These are phyloP conservation scores for Xylaria digitata DNA, from an alignment of 2,329 filamentous ascomycete species.

Conservation along the genomic window DNA sequence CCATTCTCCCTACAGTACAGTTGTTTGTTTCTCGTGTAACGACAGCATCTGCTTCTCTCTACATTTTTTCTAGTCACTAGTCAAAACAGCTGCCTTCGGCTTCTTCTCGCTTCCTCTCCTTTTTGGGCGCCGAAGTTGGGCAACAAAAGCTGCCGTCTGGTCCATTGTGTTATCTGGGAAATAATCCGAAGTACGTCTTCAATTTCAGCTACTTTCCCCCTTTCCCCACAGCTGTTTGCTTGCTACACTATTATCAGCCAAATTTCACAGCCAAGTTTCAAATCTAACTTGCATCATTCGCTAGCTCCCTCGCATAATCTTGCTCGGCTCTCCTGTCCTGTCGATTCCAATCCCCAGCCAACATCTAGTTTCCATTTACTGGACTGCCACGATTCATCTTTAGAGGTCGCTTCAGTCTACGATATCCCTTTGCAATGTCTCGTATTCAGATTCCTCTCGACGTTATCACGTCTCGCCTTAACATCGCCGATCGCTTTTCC, in stretches of 20 bases:
- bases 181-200: slow-evolving; percentile 17
- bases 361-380: background rate
- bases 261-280: slow-evolving; percentile 19
- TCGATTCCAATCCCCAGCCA: slow-evolving; percentile 6
- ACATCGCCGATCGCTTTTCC: slow-evolving; percentile 85
- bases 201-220: slow-evolving; percentile 21
- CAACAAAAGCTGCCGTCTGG: background rate
- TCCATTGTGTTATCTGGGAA: slow-evolving; percentile 15
- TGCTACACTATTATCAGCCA: background rate
- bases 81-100: background rate
- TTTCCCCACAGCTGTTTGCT: slow-evolving; percentile 30
- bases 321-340: background rate
- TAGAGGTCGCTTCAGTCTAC: slow-evolving; percentile 6
- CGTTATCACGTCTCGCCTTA: slow-evolving; percentile 88
- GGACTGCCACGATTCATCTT: slow-evolving; percentile 9
- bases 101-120: background rate
- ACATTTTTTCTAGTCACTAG: slow-evolving; percentile 3
- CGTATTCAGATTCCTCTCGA: slow-evolving; percentile 94
- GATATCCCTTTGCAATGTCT: slow-evolving; percentile 68
- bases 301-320: background rate
- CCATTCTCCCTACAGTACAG: background rate
- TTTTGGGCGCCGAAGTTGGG: background rate
- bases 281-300: slow-evolving; percentile 4
- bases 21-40: background rate
- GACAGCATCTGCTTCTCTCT: background rate